Evolutionary conservation across 2,329 filamentous ascomycete species (phyloP).

Genomic region (Calonectria pseudoreteaudii): DNA sequence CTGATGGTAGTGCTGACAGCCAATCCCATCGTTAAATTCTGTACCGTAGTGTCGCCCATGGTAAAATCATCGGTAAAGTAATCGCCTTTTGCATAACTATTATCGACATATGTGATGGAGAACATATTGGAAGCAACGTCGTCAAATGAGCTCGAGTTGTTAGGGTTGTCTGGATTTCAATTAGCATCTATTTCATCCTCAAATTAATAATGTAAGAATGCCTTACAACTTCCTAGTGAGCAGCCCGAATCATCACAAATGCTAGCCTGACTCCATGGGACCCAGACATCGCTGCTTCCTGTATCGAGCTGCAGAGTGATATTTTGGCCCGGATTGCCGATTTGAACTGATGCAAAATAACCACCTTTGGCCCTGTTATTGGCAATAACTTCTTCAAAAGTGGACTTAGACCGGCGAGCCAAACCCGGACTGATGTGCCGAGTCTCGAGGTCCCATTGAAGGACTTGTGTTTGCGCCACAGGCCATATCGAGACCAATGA

Average conservation of each 20-base stretch:
- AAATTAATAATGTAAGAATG: conserved; percentile 7
- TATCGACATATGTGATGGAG: conserved; percentile 72
- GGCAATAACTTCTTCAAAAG: conserved; percentile 56
- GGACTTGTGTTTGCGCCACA: conserved; percentile 47
- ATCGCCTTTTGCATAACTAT: conserved; percentile 66
- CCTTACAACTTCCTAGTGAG: conserved; percentile 60
- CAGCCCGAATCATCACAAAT: conserved; percentile 57
- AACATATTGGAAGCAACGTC: conserved; percentile 59
- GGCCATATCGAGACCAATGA: conserved; percentile 39
- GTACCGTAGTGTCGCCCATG: conserved; percentile 64
- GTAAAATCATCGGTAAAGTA: conserved; percentile 69
- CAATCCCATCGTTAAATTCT: conserved; percentile 70
- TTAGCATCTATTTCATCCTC: conserved; percentile 34
- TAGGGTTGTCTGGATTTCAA: conserved; percentile 55
- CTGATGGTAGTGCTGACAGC: conserved; percentile 65
- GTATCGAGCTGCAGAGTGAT: conserved; percentile 72
- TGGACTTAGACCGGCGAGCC: conserved; percentile 51
- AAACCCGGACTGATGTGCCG: conserved; percentile 47
- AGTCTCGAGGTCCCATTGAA: conserved; percentile 62
- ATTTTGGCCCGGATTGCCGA: conserved; percentile 69
- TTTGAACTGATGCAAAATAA: conserved; percentile 67
- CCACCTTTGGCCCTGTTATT: conserved; percentile 59
- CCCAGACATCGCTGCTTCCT: conserved; percentile 75
- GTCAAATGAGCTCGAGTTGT: conserved; percentile 59
- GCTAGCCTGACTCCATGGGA: conserved; percentile 54